Percentiles rank a stretch among this genome's conserved stretches.
Conservation (phyloP, 257 asterid genomes). For the Anisodus acutangulus region DNA sequence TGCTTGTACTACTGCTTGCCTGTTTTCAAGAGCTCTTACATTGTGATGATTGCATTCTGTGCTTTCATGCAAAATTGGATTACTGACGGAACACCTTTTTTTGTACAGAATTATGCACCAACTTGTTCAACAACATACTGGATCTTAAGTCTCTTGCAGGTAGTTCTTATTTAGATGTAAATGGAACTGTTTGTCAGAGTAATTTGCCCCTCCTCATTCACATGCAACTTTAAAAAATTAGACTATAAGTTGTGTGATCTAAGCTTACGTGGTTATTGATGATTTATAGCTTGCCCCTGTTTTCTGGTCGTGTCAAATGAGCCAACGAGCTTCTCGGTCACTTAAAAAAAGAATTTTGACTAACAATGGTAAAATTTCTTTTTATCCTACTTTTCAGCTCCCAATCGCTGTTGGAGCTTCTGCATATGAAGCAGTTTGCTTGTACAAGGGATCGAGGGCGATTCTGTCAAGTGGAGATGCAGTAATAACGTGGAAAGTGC, state of each 20-base stretch:
- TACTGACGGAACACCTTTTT: constrained; percentile 9
- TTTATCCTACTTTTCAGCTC: constrained; percentile 42
- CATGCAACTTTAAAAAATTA: background rate
- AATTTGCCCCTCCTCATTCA: background rate
- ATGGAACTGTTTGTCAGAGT: constrained; percentile 1
- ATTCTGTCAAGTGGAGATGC: constrained; percentile 49
- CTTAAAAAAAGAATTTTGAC: constrained; percentile 2
- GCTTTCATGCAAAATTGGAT: background rate
- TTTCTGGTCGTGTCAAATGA: background rate
- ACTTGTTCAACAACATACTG: constrained; percentile 57
- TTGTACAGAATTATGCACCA: constrained; percentile 48
- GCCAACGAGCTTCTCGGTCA: background rate
- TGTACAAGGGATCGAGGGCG: constrained; percentile 58
- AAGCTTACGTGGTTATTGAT: background rate
- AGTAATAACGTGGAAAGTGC: constrained; percentile 48
- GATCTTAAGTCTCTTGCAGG: constrained; percentile 58
- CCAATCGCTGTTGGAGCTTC: constrained; percentile 63
- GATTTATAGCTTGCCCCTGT: background rate
- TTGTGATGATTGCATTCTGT: background rate
- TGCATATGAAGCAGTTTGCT: constrained; percentile 55
- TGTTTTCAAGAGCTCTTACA: background rate
- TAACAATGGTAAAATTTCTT: background rate
- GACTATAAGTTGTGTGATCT: background rate
- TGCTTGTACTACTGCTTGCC: constrained; percentile 23
- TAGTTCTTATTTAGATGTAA: constrained; percentile 30